A percentile compares a stretch with the other conserved stretches of the same genome.
These are phyloP conservation scores for Panellus pusillus DNA, from an alignment of 768 basidiomycete species.

Conservation along the genomic window DNA sequence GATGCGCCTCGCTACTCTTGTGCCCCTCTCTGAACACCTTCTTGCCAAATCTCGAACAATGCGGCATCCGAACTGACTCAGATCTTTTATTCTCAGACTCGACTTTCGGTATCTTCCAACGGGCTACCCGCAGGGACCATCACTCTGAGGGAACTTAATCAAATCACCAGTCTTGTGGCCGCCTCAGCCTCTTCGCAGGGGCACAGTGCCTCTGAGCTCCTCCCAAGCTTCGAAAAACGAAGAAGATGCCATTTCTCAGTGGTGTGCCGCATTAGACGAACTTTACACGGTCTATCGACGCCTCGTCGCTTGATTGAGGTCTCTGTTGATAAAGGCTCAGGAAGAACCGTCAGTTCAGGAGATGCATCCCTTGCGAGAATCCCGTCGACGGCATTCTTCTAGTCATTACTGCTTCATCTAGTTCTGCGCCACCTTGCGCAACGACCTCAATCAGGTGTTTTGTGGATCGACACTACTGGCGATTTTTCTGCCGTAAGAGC, in stretches of 20 bases:
- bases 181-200: conserved; percentile 46
- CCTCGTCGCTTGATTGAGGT: conserved; percentile 59
- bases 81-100: conserved; percentile 57
- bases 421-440: conserved; percentile 51
- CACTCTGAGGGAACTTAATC: conserved; percentile 48
- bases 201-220: conserved; percentile 33
- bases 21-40: conserved; percentile 43
- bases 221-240: conserved; percentile 20
- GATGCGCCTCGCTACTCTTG: conserved; percentile 44
- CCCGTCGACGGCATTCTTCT: conserved; percentile 2
- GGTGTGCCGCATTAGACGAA: conserved; percentile 52
- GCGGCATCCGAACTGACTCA: conserved; percentile 54
- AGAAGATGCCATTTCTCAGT: conserved; percentile 28
- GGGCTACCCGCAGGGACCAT: conserved; percentile 50
- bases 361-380: not conserved
- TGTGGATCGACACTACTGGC: conserved; percentile 77
- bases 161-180: conserved; percentile 39
- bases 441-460: conserved; percentile 36
- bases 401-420: conserved; percentile 65
- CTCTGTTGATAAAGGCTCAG: conserved; percentile 62
- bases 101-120: conserved; percentile 49
- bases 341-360: conserved; percentile 60
- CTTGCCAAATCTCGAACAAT: conserved; percentile 45
- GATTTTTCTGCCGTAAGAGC: conserved; percentile 60
- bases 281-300: conserved; percentile 52